phyloP scores from a whole-genome alignment of 345 rosid genomes.

The Erucastrum elatum region DNA sequence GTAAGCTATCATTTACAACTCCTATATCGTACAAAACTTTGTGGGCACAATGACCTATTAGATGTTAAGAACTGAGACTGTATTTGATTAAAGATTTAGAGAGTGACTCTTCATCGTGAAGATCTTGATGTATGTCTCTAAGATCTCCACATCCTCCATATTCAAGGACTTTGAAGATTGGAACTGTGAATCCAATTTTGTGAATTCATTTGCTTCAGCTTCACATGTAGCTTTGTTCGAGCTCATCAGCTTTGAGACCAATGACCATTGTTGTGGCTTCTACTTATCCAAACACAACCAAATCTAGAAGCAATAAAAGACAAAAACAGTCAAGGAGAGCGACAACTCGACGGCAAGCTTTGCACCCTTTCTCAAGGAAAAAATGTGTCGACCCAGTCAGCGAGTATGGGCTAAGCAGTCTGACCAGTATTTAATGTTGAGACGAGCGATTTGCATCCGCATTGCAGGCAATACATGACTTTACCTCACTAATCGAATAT shows the following conservation, averaged over 20 bases:
- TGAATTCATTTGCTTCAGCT: too few species aligned
- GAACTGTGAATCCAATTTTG: too few species aligned
- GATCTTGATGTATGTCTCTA: too few species aligned
- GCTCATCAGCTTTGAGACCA: too few species aligned
- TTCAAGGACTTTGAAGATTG: too few species aligned
- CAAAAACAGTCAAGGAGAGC: not conserved
- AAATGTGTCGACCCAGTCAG: not conserved
- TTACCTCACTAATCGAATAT: too few species aligned
- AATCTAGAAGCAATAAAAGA: not conserved
- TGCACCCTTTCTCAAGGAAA: not conserved
- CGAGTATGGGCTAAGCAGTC: not conserved
- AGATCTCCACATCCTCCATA: too few species aligned
- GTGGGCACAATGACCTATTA: slow-evolving; percentile 22
- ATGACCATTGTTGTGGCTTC: not conserved
- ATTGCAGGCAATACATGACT: not conserved
- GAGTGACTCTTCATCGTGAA: too few species aligned
- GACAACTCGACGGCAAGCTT: too few species aligned
- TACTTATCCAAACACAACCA: not conserved
- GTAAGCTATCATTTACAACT: slow-evolving; percentile 10
- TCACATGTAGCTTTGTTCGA: too few species aligned
- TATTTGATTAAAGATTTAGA: too few species aligned
- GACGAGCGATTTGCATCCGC: not conserved
- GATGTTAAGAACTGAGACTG: slow-evolving; percentile 49
- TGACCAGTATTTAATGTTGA: not conserved
- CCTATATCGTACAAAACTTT: slow-evolving; percentile 20